Evolutionary conservation across 78 protist species (phyloP).

Genomic region (Planoprotostelium fungivorum): DNA sequence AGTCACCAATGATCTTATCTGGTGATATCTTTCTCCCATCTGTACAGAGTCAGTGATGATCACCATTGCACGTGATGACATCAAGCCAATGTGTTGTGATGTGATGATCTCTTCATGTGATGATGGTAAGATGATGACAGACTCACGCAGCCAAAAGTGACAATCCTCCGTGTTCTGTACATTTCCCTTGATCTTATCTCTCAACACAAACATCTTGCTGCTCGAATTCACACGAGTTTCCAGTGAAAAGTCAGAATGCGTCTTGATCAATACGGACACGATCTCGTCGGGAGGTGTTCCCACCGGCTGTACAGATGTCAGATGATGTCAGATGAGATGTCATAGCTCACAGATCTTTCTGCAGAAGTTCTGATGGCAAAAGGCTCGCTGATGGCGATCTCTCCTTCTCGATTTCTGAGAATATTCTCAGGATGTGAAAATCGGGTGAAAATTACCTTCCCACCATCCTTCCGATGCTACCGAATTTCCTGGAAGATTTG

Average conservation of each 20-base stretch:
- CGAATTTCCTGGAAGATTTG: no score
- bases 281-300: no score
- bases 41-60: no score
- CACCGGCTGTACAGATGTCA: neutral
- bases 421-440: no score
- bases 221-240: neutral
- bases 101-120: no score
- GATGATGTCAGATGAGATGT: neutral
- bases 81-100: no score
- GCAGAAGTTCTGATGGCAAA: neutral
- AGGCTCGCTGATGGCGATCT: neutral
- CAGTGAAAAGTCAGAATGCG: neutral
- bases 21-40: no score
- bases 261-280: neutral
- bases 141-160: neutral
- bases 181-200: neutral
- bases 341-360: neutral
- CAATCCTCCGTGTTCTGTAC: neutral
- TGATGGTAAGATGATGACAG: no score
- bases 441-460: no score
- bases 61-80: no score
- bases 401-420: neutral
- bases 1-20: no score
- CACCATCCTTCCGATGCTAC: no score
- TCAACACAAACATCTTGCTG: neutral